Conservation (phyloP, 257 asterid species). For the Solanum tarapatanum region DNA sequence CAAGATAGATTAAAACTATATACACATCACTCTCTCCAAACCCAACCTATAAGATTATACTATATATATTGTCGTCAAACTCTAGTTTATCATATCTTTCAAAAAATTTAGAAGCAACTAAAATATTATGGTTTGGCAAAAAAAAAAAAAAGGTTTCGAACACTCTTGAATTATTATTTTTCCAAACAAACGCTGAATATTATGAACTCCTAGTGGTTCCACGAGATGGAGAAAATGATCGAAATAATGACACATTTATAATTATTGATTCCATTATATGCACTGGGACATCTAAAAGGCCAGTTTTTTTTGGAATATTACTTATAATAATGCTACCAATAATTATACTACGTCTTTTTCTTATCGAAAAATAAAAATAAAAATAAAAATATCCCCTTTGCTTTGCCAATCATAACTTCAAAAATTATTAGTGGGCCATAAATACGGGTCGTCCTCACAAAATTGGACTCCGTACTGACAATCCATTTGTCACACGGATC, state of each 20-base stretch:
- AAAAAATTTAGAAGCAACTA: not conserved
- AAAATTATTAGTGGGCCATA: not conserved
- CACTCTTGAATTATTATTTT: too few relatives aligned
- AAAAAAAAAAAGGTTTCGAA: not conserved
- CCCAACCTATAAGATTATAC: too few relatives aligned
- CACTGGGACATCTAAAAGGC: not conserved
- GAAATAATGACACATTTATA: not conserved
- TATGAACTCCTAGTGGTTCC: not conserved
- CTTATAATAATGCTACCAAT: not conserved
- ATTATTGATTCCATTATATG: not conserved
- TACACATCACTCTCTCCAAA: not conserved
- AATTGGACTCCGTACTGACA: not conserved
- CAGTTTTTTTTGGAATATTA: not conserved
- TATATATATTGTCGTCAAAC: not conserved
- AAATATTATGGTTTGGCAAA: not conserved
- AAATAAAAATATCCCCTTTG: not conserved
- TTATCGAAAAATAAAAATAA: not conserved
- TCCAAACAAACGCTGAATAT: not conserved
- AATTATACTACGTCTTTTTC: not conserved
- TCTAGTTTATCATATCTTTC: not conserved
- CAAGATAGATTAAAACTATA: not conserved
- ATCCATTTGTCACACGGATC: not conserved
- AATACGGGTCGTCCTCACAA: not conserved
- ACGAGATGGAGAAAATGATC: not conserved
- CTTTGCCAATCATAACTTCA: not conserved